These are phyloP conservation scores for Scenedesmus sp. DNA, from an alignment of 163 green algal species.

Conservation along the genomic window DNA sequence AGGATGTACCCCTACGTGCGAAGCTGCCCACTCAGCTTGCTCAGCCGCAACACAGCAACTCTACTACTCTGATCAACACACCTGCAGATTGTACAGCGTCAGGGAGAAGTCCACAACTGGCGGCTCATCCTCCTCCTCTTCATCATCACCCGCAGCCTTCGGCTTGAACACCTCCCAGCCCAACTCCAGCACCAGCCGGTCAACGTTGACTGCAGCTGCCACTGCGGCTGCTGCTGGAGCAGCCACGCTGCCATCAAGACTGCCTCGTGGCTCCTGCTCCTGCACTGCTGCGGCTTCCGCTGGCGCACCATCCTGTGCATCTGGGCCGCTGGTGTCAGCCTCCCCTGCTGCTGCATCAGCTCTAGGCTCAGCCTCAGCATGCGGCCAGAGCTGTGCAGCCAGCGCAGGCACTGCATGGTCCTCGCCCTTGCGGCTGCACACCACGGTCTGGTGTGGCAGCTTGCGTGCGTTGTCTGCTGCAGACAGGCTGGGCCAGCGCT, in stretches of 20 bases:
- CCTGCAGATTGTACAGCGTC: conserved; percentile 62
- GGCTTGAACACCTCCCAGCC: conserved; percentile 65
- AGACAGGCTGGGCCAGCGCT: conserved; percentile 44
- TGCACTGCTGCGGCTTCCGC: background rate
- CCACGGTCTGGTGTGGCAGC: background rate
- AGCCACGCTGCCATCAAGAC: background rate
- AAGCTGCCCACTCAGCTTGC: background rate
- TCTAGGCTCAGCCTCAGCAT: background rate
- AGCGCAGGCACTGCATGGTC: conserved; percentile 10
- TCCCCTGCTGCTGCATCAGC: background rate
- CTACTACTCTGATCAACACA: background rate
- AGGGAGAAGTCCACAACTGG: conserved; percentile 60
- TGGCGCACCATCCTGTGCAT: background rate
- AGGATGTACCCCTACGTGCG: background rate
- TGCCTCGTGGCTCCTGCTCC: background rate
- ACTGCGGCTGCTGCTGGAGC: background rate
- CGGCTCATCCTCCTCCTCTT: conserved; percentile 59
- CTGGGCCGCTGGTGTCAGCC: background rate
- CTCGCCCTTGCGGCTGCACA: conserved; percentile 34
- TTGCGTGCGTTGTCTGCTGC: conserved; percentile 26
- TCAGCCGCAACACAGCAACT: background rate
- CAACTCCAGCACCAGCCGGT: conserved; percentile 65
- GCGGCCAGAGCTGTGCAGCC: background rate
- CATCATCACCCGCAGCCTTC: conserved; percentile 26
- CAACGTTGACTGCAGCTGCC: background rate